Evolutionary conservation across 2,329 filamentous ascomycete species (phyloP).

Genomic region (Penicillium sp.): DNA sequence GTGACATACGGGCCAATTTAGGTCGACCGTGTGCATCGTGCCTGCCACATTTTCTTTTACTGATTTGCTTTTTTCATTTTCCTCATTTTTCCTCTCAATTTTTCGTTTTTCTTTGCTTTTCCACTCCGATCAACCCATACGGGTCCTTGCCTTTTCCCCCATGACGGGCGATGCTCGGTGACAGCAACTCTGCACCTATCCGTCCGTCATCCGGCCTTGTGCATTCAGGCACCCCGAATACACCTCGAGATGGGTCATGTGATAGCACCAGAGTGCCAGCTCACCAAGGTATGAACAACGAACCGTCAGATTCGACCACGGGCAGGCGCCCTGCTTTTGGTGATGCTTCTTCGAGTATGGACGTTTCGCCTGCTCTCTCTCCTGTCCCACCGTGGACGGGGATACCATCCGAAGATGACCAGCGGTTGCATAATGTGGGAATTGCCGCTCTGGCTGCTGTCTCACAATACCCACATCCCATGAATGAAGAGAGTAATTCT

Average conservation of each 20-base stretch:
- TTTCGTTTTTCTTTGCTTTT: not conserved
- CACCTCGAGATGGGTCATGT: conserved; percentile 22
- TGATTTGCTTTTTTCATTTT: not conserved
- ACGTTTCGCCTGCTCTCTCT: not conserved
- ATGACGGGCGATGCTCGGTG: conserved; percentile 22
- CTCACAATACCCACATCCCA: conserved; percentile 26
- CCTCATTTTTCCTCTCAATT: too few relatives aligned
- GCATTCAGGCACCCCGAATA: not conserved
- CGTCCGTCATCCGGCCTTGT: conserved; percentile 4
- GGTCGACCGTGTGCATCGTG: conserved; percentile 5
- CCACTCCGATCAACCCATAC: not conserved
- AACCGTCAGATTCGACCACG: conserved; percentile 3
- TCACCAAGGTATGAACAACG: conserved; percentile 19
- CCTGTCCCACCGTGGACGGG: not conserved
- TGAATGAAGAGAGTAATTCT: conserved; percentile 19
- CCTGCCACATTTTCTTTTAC: conserved; percentile 6
- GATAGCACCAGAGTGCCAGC: conserved; percentile 12
- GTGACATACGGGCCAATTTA: conserved; percentile 2
- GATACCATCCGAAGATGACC: conserved; percentile 20
- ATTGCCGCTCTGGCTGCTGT: conserved; percentile 33
- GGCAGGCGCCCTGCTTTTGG: not conserved
- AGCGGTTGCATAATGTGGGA: conserved; percentile 21
- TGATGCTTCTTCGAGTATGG: not conserved
- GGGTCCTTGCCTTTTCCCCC: not conserved
- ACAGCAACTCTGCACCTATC: conserved; percentile 7